Conservation (phyloP, 2,329 filamentous ascomycete species). For the Hirsutella thompsonii region DNA sequence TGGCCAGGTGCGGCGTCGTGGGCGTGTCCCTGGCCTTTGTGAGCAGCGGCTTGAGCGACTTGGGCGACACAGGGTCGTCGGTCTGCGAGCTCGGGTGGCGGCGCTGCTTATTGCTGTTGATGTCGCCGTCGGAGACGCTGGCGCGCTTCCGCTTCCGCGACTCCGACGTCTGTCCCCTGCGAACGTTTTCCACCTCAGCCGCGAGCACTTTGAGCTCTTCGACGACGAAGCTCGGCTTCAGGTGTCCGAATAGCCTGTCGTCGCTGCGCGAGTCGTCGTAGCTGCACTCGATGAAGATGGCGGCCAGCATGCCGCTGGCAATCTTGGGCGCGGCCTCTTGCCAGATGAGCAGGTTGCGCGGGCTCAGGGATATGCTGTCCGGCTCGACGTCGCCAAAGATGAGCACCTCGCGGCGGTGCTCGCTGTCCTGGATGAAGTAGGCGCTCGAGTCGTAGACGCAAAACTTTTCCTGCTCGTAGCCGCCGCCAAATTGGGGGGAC, state of each 20-base stretch:
- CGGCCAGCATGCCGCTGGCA: slow-evolving; percentile 54
- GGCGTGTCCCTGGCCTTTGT: slow-evolving; percentile 8
- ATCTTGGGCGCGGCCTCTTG: slow-evolving; percentile 80
- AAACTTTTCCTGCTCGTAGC: slow-evolving; percentile 28
- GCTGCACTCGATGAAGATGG: slow-evolving; percentile 91
- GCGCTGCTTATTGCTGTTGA: slow-evolving; percentile 9
- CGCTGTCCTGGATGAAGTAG: slow-evolving; percentile 76
- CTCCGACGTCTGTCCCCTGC: slow-evolving; percentile 19
- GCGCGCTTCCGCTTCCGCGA: slow-evolving; percentile 55
- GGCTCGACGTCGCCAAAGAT: slow-evolving; percentile 96
- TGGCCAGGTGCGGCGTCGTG: slow-evolving; percentile 30
- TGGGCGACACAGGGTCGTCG: slow-evolving; percentile 40
- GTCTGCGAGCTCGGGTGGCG: slow-evolving; percentile 8
- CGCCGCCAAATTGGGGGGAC: slow-evolving; percentile 10
- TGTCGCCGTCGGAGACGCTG: slow-evolving; percentile 12
- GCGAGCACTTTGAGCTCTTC: slow-evolving; percentile 66
- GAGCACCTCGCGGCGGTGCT: slow-evolving; percentile 63
- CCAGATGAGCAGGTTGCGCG: slow-evolving; percentile 77
- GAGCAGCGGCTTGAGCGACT: slow-evolving; percentile 22
- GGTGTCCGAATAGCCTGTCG: slow-evolving; percentile 72
- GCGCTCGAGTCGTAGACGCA: slow-evolving; percentile 82
- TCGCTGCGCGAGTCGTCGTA: slow-evolving; percentile 73
- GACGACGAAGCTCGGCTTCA: slow-evolving; percentile 72
- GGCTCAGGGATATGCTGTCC: slow-evolving; percentile 69
- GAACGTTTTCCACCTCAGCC: slow-evolving; percentile 48